Percentiles rank a stretch among this genome's conserved stretches.
phyloP scores from a whole-genome alignment of 2,329 filamentous ascomycete species.

The Colletotrichum simmondsii region DNA sequence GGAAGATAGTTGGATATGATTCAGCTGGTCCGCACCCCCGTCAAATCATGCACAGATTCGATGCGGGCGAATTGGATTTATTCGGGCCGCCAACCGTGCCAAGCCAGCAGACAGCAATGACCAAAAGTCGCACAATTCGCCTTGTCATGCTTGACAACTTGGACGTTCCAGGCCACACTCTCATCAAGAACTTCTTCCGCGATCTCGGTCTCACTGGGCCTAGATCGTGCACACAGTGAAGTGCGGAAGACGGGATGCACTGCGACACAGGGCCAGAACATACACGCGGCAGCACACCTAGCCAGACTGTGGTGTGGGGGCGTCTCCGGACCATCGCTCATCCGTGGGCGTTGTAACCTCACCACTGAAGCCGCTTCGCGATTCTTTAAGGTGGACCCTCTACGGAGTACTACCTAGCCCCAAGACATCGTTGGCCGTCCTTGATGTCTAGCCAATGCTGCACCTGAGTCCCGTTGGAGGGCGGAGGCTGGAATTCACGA shows the following conservation, averaged over 20 bases:
- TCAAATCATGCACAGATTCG: not conserved
- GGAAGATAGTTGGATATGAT: not conserved
- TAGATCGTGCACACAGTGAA: not conserved
- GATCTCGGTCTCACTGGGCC: not conserved
- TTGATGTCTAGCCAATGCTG: not conserved
- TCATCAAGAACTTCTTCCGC: not conserved
- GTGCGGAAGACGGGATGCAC: not conserved
- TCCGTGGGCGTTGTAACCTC: slow-evolving; percentile 30
- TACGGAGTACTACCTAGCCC: too few species aligned
- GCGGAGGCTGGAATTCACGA: not conserved
- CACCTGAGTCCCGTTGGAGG: not conserved
- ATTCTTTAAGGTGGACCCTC: not conserved
- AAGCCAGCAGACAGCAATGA: not conserved
- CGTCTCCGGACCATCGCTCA: slow-evolving; percentile 20
- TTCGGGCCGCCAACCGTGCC: not conserved
- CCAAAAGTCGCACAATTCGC: too few species aligned
- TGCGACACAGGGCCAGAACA: not conserved
- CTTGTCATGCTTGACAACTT: not conserved
- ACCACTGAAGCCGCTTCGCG: not conserved
- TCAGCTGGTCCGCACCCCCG: not conserved
- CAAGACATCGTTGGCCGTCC: not conserved
- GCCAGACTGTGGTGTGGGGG: not conserved
- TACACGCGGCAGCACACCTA: not conserved
- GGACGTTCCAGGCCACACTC: not conserved
- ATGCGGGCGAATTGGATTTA: not conserved